Conservation (phyloP, 2,329 filamentous ascomycete genomes). For the Aspergillus sojae region DNA sequence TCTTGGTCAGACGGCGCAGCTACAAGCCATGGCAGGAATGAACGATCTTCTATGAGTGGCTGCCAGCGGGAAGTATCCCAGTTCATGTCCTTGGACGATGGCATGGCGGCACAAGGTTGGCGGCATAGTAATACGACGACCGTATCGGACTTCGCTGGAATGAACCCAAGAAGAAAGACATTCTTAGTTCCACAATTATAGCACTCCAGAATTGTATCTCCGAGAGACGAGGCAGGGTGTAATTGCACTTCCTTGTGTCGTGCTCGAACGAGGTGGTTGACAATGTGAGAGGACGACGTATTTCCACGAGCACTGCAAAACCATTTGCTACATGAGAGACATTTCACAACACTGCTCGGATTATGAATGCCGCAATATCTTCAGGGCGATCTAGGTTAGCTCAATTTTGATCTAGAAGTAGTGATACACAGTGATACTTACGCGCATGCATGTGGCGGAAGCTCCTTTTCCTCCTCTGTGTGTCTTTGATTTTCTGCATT, state of each 20-base stretch:
- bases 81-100: constrained; percentile 98
- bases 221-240: constrained; percentile 87
- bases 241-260: constrained; percentile 98
- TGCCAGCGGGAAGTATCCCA: constrained; percentile 99
- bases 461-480: constrained; percentile 81
- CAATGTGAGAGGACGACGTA: constrained; percentile 94
- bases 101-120: constrained; percentile 91
- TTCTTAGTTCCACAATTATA: constrained; percentile 99
- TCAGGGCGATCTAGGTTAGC: constrained; percentile 19
- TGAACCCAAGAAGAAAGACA: constrained; percentile 95
- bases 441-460: constrained; percentile 94
- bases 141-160: constrained; percentile 96
- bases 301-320: constrained; percentile 98
- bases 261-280: constrained; percentile 95
- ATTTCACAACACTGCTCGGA: constrained; percentile 92
- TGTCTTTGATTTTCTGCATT: constrained; percentile 62
- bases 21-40: constrained; percentile 93
- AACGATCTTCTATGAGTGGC: constrained; percentile 93
- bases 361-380: constrained; percentile 98
- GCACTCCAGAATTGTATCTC: constrained; percentile 95
- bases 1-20: constrained; percentile 87
- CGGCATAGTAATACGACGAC: constrained; percentile 96
- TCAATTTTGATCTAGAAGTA: constrained; percentile 21
- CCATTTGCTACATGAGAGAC: constrained; percentile 94
- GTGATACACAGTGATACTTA: constrained; percentile 54